These are phyloP conservation scores for Tinospora cordifolia DNA, from an alignment of 164 flowering plant species.

Conservation along the genomic window DNA sequence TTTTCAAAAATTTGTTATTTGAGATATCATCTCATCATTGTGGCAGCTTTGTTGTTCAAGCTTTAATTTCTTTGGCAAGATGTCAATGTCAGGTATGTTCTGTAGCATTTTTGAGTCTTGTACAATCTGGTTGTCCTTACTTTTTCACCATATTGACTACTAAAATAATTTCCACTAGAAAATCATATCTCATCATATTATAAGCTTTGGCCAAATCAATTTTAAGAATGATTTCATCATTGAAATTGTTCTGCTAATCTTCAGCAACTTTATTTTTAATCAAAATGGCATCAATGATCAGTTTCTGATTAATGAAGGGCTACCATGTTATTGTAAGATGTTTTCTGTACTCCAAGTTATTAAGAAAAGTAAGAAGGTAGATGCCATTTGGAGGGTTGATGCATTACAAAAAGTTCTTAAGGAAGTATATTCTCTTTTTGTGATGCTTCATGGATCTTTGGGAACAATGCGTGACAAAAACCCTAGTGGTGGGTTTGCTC, in stretches of 20 bases:
- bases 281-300: too few species aligned
- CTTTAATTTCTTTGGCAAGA: conserved; percentile 67
- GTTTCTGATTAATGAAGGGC: not conserved
- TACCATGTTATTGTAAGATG: not conserved
- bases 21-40: conserved; percentile 60
- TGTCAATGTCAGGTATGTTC: conserved; percentile 54
- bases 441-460: conserved; percentile 84
- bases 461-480: conserved; percentile 79
- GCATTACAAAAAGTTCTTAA: conserved; percentile 69
- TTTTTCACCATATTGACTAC: too few species aligned
- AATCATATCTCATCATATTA: too few species aligned
- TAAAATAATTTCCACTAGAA: too few species aligned
- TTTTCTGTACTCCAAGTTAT: conserved; percentile 47
- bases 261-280: too few species aligned
- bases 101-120: conserved; percentile 1
- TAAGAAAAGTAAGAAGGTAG: conserved; percentile 72
- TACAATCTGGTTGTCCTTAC: not conserved
- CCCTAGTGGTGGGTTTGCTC: conserved; percentile 65
- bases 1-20: conserved; percentile 58
- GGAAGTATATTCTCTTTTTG: conserved; percentile 86
- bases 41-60: conserved; percentile 84
- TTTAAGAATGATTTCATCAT: too few species aligned
- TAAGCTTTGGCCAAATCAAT: too few species aligned
- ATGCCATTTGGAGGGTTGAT: conserved; percentile 67
- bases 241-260: too few species aligned